Conservation (phyloP, 2,329 filamentous ascomycete genomes). For the Colletotrichum simmondsii region DNA sequence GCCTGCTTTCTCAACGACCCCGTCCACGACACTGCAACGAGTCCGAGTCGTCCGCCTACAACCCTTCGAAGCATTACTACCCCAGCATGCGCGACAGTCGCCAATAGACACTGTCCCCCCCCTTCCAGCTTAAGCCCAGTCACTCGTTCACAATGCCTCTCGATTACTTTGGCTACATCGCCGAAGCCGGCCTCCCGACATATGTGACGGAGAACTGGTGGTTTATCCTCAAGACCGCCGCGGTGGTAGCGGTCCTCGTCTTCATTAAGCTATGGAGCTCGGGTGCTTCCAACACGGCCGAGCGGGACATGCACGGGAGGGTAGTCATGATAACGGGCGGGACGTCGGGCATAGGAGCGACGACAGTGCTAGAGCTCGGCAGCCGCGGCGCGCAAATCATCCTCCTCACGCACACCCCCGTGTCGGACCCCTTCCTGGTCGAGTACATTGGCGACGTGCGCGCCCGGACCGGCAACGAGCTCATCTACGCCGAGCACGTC, state of each 20-base stretch:
- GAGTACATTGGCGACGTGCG: constrained; percentile 94
- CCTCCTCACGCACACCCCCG: constrained; percentile 84
- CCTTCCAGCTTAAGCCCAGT: background rate
- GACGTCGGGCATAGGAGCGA: constrained; percentile 90
- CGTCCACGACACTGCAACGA: background rate
- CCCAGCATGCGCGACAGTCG: constrained; percentile 1
- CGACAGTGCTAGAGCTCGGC: constrained; percentile 79
- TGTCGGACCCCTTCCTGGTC: constrained; percentile 87
- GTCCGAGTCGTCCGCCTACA: background rate
- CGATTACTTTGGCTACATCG: constrained; percentile 58
- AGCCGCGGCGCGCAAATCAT: constrained; percentile 88
- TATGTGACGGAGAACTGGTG: constrained; percentile 58
- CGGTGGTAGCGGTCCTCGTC: constrained; percentile 50
- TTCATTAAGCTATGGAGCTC: constrained; percentile 79
- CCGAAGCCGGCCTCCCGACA: constrained; percentile 60
- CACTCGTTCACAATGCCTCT: constrained; percentile 58
- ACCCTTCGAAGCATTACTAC: background rate
- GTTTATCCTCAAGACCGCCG: constrained; percentile 52
- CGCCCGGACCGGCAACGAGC: constrained; percentile 78
- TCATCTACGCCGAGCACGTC: constrained; percentile 96
- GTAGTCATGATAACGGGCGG: constrained; percentile 95
- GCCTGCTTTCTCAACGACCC: constrained; percentile 8
- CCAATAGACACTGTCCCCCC: background rate
- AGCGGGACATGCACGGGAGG: constrained; percentile 91
- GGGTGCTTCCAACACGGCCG: constrained; percentile 78